These are phyloP conservation scores for Gymnopus androsaceus DNA, from an alignment of 1,284 basidiomycete species.

Conservation along the genomic window DNA sequence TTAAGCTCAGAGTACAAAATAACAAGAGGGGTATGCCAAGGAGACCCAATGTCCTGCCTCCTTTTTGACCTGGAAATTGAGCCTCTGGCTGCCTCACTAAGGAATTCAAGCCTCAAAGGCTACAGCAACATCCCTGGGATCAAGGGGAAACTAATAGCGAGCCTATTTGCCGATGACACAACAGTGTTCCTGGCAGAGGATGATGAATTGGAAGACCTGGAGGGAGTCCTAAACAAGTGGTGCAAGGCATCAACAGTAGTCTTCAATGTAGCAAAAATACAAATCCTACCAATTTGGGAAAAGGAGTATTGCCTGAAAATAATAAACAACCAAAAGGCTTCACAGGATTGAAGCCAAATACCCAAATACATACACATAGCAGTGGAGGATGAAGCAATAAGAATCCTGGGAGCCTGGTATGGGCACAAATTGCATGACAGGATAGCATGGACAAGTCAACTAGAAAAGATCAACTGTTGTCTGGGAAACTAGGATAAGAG, in stretches of 20 bases:
- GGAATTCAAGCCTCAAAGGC: conserved; percentile 11
- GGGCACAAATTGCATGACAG: conserved; percentile 19
- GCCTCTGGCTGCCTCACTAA: conserved; percentile 13
- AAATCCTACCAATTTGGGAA: conserved; percentile 22
- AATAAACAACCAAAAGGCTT: conserved; percentile 4
- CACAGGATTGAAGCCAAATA: background rate
- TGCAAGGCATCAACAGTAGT: conserved; percentile 24
- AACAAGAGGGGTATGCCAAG: conserved; percentile 26
- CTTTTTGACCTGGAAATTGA: conserved; percentile 32
- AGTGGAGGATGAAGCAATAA: conserved; percentile 16
- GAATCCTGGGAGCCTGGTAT: conserved; percentile 24
- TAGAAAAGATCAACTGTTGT: conserved; percentile 19
- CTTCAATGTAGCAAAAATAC: conserved; percentile 26
- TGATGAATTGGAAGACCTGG: conserved; percentile 9
- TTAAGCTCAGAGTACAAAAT: conserved; percentile 17
- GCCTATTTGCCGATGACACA: conserved; percentile 23
- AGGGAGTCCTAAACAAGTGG: conserved; percentile 18
- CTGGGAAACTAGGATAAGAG: conserved; percentile 18
- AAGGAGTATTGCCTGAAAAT: conserved; percentile 3
- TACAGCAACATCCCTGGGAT: conserved; percentile 11
- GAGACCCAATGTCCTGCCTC: conserved; percentile 30
- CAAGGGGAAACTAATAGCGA: conserved; percentile 11
- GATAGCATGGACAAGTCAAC: conserved; percentile 16
- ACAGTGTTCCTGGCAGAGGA: conserved; percentile 6
- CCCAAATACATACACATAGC: conserved; percentile 18